Base-by-base conservation (phyloP, 163 green algal genomes). In the Volvox carteri region DNA sequence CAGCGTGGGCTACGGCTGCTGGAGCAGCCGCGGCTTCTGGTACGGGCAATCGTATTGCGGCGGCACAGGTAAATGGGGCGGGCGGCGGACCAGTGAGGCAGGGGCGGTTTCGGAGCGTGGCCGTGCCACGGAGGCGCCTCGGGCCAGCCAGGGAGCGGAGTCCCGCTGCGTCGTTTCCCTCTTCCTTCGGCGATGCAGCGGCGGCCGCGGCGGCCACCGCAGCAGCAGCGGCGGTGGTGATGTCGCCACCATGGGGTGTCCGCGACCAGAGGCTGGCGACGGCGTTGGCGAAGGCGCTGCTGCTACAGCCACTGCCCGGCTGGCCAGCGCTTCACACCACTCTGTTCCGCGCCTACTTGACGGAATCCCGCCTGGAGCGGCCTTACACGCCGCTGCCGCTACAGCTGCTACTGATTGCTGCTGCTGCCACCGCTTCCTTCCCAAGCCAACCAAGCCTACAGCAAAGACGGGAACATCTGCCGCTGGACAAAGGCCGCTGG, bases 311-410 rank as follows among this genome's bases (percentile, higher is more conserved):
- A 18, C 56, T 76, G 3, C 78, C 78, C 35, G 54, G 78, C 58
- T 86, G 78, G 78, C 56, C 56, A 8, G 30, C 39, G 23, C 78
- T 86, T 30, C 54, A 86, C 28, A 25, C 78, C 1, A 37, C 56
- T 21, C 54, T 86, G 1, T 18, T 60, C 9, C 37, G 39, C 3
- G 5, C 21, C 7, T n/a, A 37, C 12, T 21, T 86, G 23, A 62
- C 78, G 6, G 56, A 86, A 4, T 35, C 44, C 18, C 37, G 23
- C 3, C 78, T 86, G 37, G 78, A 86, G 60, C 35, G 19, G 41
- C 41, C 79, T 11, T 86, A 77, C 79, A 50, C 28, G 60, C 41
- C 58, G 28, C 7, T 21, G 41, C 6, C 25, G 25, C 70, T 21
- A 14, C 41, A n/a, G 23, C 70, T 12, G 25, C 39, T 14, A 42